Evolutionary conservation across 108 stramenopile genomes (phyloP).

Genomic region (Skeletonema potamos): DNA sequence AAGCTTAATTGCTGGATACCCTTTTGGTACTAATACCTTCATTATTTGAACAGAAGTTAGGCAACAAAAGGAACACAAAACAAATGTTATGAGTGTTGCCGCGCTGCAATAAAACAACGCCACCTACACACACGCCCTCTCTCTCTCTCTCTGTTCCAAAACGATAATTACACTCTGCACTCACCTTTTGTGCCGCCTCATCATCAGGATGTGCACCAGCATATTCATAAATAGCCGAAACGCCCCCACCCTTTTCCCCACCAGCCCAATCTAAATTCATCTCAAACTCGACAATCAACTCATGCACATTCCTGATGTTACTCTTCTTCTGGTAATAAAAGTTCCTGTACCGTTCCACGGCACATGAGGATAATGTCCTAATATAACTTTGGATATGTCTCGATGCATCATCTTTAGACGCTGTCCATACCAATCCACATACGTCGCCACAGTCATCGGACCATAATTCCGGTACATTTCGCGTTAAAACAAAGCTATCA

Average conservation of each 20-base stretch:
- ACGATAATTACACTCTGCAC: neutral
- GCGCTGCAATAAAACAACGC: neutral
- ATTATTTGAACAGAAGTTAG: neutral
- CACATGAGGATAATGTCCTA: slow-evolving; percentile 21
- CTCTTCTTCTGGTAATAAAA: slow-evolving; percentile 1
- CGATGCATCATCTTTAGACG: neutral
- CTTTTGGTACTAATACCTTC: slow-evolving; percentile 7
- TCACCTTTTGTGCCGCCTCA: slow-evolving; percentile 20
- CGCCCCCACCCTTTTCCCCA: neutral
- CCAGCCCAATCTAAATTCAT: slow-evolving; percentile 29
- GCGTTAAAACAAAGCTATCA: slow-evolving; percentile 28
- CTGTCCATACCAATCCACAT: slow-evolving; percentile 42
- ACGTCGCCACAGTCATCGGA: slow-evolving; percentile 11
- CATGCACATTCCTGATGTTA: slow-evolving; percentile 18
- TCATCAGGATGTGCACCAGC: slow-evolving; percentile 37
- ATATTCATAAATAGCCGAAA: slow-evolving; percentile 26
- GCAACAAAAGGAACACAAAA: neutral
- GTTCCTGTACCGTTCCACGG: slow-evolving; percentile 1
- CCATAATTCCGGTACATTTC: slow-evolving; percentile 25
- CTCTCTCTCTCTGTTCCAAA: neutral
- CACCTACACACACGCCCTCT: neutral
- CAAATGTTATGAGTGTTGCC: neutral
- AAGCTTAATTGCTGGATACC: slow-evolving; percentile 43
- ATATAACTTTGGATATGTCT: slow-evolving; percentile 39
- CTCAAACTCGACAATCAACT: slow-evolving; percentile 34